A percentile compares a stretch with the other conserved stretches of the same genome.
Evolutionary conservation across 2,329 filamentous ascomycete genomes (phyloP).

Genomic region (Arachnopeziza araneosa): DNA sequence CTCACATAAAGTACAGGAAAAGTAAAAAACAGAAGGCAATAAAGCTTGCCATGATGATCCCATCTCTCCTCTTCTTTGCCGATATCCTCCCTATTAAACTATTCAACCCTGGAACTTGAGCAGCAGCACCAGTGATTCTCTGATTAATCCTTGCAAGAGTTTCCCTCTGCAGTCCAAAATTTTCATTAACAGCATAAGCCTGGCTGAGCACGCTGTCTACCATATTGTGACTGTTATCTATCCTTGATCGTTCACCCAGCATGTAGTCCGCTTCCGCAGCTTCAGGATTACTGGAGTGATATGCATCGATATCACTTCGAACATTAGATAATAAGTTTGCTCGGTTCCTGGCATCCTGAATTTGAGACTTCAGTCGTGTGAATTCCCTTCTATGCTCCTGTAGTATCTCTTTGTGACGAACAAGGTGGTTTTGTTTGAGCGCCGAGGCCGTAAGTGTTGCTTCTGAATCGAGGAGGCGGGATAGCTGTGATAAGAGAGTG

Average conservation of each 20-base stretch:
- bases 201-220: slow-evolving; percentile 88
- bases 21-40: slow-evolving; percentile 88
- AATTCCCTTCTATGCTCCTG: slow-evolving; percentile 82
- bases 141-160: slow-evolving; percentile 83
- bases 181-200: slow-evolving; percentile 95
- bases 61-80: slow-evolving; percentile 89
- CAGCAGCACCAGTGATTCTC: slow-evolving; percentile 82
- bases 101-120: slow-evolving; percentile 90
- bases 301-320: slow-evolving; percentile 85
- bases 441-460: slow-evolving; percentile 79
- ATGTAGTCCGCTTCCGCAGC: slow-evolving; percentile 93
- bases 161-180: slow-evolving; percentile 80
- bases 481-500: slow-evolving; percentile 71
- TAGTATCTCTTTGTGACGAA: slow-evolving; percentile 85
- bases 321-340: slow-evolving; percentile 89
- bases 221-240: slow-evolving; percentile 87
- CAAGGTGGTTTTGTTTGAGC: slow-evolving; percentile 94
- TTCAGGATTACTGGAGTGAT: slow-evolving; percentile 74
- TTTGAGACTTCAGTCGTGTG: slow-evolving; percentile 63
- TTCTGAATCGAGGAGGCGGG: slow-evolving; percentile 89
- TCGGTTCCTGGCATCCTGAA: slow-evolving; percentile 75
- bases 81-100: slow-evolving; percentile 87
- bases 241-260: slow-evolving; percentile 77
- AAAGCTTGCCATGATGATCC: slow-evolving; percentile 85
- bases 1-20: slow-evolving; percentile 69